phyloP scores from a whole-genome alignment of 192 early-diverging fungal species.

The Linnemannia schmuckeri region DNA sequence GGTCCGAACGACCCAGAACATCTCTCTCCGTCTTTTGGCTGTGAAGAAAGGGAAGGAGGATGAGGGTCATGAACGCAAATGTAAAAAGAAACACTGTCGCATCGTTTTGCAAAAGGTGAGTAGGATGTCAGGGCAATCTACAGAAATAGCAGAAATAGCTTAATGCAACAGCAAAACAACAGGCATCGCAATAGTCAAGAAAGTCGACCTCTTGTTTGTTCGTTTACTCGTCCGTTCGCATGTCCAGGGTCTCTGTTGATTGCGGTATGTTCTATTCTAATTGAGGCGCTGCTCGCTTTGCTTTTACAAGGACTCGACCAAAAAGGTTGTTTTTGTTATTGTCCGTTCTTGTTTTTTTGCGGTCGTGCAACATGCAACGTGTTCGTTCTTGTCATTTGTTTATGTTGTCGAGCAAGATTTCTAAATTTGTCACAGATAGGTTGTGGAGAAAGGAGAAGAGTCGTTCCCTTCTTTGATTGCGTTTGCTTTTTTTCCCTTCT shows the following conservation, averaged over 20 bases:
- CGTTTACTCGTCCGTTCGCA: no score
- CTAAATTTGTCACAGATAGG: slow-evolving; percentile 23
- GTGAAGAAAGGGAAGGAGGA: background rate
- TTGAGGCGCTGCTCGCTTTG: background rate
- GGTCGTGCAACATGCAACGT: background rate
- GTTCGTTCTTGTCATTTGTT: background rate
- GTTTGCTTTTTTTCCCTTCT: background rate
- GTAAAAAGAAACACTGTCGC: background rate
- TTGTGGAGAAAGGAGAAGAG: background rate
- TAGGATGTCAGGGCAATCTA: background rate
- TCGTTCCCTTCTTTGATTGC: background rate
- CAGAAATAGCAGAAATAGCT: slow-evolving; percentile 3
- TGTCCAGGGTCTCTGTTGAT: no score
- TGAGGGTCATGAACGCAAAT: background rate
- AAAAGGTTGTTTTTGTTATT: background rate
- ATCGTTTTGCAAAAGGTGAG: background rate
- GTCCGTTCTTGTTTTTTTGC: background rate
- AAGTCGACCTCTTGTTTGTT: background rate
- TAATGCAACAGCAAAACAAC: background rate
- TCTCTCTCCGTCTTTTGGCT: background rate
- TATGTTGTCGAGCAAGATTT: background rate
- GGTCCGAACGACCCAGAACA: background rate
- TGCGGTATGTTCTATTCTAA: background rate
- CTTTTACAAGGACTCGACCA: background rate
- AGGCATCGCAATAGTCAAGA: background rate